A percentile compares a stretch with the other conserved stretches of the same genome.
phyloP scores from a whole-genome alignment of 139 green algal species.

The Gonium pectorale region DNA sequence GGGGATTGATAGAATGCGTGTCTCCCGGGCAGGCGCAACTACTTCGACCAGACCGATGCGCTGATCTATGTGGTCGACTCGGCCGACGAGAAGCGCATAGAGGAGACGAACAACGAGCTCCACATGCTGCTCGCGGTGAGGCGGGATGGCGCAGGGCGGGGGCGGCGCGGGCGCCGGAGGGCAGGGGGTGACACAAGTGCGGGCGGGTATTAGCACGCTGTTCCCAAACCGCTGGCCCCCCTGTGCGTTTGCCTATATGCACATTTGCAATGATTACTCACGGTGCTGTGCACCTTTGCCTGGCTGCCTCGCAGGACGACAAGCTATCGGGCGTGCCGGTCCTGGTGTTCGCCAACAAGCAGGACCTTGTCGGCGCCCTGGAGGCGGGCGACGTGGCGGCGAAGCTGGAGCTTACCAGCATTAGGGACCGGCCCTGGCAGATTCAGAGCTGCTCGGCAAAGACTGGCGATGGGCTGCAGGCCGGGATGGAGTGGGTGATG shows the following conservation, averaged over 20 bases:
- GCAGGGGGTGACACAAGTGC: not conserved
- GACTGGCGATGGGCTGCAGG: constrained; percentile 67
- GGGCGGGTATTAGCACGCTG: not conserved
- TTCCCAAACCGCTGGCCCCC: not conserved
- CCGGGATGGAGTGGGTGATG: constrained; percentile 84
- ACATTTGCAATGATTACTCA: no score
- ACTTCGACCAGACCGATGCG: constrained; percentile 86
- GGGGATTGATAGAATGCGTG: not conserved
- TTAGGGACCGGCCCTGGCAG: constrained; percentile 82
- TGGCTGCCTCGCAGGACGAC: constrained; percentile 68
- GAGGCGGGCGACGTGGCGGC: constrained; percentile 74
- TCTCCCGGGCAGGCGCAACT: constrained; percentile 75
- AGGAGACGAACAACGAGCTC: constrained; percentile 78
- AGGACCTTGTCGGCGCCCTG: constrained; percentile 76
- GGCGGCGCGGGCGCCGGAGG: constrained; percentile 24
- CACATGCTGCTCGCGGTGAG: constrained; percentile 71
- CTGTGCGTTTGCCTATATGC: no score
- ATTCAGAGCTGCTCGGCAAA: constrained; percentile 83
- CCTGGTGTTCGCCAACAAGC: constrained; percentile 89
- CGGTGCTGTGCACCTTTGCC: not conserved
- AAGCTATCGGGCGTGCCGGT: constrained; percentile 80
- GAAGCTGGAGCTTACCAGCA: constrained; percentile 68
- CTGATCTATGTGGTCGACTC: constrained; percentile 89
- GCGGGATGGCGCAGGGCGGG: no score
- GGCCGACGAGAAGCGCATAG: constrained; percentile 79